Conservation (phyloP, 306 rosid species). For the Lathyrus aphaca region DNA sequence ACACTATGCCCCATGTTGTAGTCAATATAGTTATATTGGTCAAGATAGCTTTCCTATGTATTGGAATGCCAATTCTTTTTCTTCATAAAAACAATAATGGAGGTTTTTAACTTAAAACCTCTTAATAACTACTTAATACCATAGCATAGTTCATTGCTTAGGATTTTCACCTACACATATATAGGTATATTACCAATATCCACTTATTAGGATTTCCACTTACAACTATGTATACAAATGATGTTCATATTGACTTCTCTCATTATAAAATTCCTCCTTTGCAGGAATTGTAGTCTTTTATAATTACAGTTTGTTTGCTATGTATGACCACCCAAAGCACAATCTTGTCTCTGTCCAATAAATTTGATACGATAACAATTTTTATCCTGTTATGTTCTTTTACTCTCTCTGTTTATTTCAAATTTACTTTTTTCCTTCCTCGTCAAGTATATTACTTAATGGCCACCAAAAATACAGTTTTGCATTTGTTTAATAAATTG, state of each 20-base stretch:
- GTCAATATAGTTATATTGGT: constrained; percentile 6
- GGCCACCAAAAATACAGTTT: too few species aligned
- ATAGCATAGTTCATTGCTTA: constrained; percentile 16
- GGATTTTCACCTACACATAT: constrained; percentile 10
- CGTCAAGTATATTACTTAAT: too few species aligned
- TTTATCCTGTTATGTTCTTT: too few species aligned
- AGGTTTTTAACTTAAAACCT: constrained; percentile 18
- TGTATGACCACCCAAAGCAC: too few species aligned
- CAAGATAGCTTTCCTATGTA: constrained; percentile 11
- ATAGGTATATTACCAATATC: constrained; percentile 20
- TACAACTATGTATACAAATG: constrained; percentile 18
- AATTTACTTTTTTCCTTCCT: too few species aligned
- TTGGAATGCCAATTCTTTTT: constrained; percentile 18
- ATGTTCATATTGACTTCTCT: constrained; percentile 18
- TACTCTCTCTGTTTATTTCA: too few species aligned
- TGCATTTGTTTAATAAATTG: too few species aligned
- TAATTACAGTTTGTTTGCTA: not conserved
- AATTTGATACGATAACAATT: too few species aligned
- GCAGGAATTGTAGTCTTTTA: constrained; percentile 6
- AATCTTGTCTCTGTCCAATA: too few species aligned
- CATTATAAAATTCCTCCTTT: constrained; percentile 9
- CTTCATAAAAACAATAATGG: not conserved
- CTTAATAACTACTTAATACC: not conserved
- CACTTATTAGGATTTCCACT: constrained; percentile 1
- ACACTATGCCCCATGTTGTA: not conserved